These are phyloP conservation scores for Bidens hawaiensis DNA, from an alignment of 140 eudicot species.

Conservation along the genomic window DNA sequence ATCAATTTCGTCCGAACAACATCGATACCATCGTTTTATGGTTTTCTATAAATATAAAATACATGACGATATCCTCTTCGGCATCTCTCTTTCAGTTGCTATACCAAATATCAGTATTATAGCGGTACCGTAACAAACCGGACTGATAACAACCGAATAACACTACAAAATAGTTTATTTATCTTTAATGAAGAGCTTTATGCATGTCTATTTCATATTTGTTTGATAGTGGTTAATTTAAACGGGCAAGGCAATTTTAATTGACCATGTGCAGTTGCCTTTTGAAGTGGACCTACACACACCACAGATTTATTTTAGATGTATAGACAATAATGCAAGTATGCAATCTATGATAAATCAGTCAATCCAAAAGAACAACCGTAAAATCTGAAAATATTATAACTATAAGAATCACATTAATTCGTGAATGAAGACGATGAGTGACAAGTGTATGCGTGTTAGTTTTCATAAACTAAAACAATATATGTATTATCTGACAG, in stretches of 20 bases:
- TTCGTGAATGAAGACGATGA: background rate
- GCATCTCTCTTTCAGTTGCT: no score
- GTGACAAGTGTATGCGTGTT: no score
- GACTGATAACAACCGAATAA: no score
- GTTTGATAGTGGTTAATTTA: background rate
- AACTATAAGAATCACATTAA: background rate
- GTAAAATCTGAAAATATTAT: background rate
- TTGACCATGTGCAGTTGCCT: background rate
- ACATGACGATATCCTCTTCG: no score
- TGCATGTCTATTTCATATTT: background rate
- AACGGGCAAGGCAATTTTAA: background rate
- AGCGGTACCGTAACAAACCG: no score
- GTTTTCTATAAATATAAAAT: no score
- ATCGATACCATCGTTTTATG: no score
- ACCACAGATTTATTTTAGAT: background rate
- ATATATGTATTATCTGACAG: no score
- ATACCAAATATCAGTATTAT: no score
- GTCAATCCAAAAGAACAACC: background rate
- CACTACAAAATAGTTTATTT: background rate
- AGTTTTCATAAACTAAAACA: no score
- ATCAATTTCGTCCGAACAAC: no score
- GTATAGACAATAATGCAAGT: background rate
- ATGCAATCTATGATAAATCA: background rate
- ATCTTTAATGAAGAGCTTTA: background rate
- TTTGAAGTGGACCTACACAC: background rate